Conservation (phyloP, 495 filamentous ascomycete genomes). For the Talaromyces thailandensis region DNA sequence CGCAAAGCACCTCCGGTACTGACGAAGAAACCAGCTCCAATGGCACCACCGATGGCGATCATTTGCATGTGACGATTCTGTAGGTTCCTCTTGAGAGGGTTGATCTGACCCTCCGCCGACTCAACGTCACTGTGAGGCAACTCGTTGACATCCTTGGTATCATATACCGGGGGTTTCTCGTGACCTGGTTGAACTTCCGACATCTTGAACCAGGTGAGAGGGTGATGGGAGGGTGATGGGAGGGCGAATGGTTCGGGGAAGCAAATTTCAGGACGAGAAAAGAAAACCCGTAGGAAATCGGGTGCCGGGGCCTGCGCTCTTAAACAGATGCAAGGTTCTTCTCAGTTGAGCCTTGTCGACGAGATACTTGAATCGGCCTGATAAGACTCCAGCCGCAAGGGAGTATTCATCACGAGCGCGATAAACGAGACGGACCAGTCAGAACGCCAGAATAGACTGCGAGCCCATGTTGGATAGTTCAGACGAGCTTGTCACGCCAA, state of each 20-base stretch:
- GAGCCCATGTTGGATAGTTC: background rate
- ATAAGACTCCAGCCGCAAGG: slow-evolving; percentile 1
- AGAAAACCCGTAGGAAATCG: background rate
- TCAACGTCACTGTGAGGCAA: slow-evolving; percentile 6
- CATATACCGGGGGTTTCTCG: background rate
- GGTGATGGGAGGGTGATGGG: background rate
- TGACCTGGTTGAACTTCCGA: background rate
- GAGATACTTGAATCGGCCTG: background rate
- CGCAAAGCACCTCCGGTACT: slow-evolving; percentile 35
- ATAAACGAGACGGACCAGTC: background rate
- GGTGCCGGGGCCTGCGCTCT: background rate
- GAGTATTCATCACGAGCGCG: background rate
- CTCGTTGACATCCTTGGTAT: background rate
- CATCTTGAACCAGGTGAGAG: background rate
- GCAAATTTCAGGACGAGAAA: background rate
- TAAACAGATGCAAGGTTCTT: background rate
- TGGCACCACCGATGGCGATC: slow-evolving; percentile 58
- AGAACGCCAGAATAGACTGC: background rate
- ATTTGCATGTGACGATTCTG: slow-evolving; percentile 62
- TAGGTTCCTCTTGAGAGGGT: slow-evolving; percentile 27
- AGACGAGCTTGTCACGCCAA: background rate
- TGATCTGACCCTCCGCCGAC: background rate
- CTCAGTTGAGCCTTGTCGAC: background rate
- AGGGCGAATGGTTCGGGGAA: background rate
- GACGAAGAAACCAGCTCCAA: slow-evolving; percentile 46